phyloP scores from a whole-genome alignment of 2,329 filamentous ascomycete genomes.

The Aspergillus pseudonomiae region DNA sequence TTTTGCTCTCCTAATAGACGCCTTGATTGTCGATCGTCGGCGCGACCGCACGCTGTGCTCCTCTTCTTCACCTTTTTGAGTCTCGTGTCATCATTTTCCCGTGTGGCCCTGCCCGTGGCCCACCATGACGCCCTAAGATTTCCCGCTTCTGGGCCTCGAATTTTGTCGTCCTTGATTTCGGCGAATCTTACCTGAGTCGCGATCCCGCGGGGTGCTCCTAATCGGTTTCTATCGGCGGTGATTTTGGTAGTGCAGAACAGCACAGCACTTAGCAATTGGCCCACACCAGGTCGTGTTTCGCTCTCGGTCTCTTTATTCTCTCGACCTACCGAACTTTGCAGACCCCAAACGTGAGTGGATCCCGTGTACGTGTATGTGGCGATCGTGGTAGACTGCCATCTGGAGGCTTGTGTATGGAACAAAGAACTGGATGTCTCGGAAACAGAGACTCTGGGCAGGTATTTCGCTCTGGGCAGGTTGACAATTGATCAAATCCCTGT shows the following conservation, averaged over 20 bases:
- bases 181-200: conserved; percentile 22
- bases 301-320: conserved; percentile 5
- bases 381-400: conserved; percentile 10
- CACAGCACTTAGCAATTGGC: background rate
- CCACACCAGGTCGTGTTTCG: conserved; percentile 3
- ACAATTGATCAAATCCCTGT: conserved; percentile 12
- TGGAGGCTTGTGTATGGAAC: conserved; percentile 16
- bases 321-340: conserved; percentile 7
- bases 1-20: background rate
- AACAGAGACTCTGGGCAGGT: conserved; percentile 17
- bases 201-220: conserved; percentile 15
- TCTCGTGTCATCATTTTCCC: conserved; percentile 26
- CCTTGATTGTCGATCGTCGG: conserved; percentile 14
- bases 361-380: conserved; percentile 13
- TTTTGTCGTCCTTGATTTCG: conserved; percentile 15
- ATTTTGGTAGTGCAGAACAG: conserved; percentile 4
- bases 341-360: conserved; percentile 11
- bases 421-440: conserved; percentile 21
- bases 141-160: conserved; percentile 16
- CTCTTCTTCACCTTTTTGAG: conserved; percentile 17
- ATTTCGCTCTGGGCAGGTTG: conserved; percentile 12
- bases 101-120: conserved; percentile 25
- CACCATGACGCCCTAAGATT: conserved; percentile 30
- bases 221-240: conserved; percentile 18
- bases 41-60: conserved; percentile 20